Evolutionary conservation across 345 rosid genomes (phyloP), one percentile per base, ranked within the genome.

Genomic region (Garcia nutans): DNA sequence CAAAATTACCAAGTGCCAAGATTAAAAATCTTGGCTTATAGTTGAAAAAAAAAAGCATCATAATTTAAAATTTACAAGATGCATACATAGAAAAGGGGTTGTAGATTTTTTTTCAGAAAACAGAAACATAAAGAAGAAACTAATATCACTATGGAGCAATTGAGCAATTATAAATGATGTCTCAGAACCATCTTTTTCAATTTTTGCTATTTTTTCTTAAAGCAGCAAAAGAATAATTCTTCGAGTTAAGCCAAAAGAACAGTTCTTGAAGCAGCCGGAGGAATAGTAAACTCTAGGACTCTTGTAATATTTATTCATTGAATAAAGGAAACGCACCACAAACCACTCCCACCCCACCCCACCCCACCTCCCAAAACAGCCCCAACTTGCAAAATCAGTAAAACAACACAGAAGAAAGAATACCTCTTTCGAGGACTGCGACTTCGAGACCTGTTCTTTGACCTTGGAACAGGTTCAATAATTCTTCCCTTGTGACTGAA

Each of bases 341-440:
- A 57, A 60, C 69, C 24, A 15, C 20, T 8, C 22, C 31, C 31
- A 28, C 31, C 31, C 31, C 31, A 28, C 31, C 31, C n/a, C n/a
- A n/a, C n/a, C 31, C 31, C 31, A 28, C 31, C 31, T 28, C 31
- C 31, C 31, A 28, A 28, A 28, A 28, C 3, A 12, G 41, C 19
- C 13, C 1, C 8, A 42, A 47, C 3, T 13, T 3, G 2, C 22
- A 54, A 70, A 2, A 44, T 3, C 33, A 42, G 41, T 19, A 17
- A 41, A 41, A 7, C 28, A 68, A 50, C 0, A 62, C 52, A 33
- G 16, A 23, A 42, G 42, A 11, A 37, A 12, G 20, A 0, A 41
- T 76, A 83, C 87, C 84, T 87, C 74, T 76, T 86, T 4, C 81
- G 80, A 76, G 92, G 92, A 72, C 92, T 88, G 75, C 86, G 84